Conservation (phyloP, 257 asterid species). For the Striga asiatica region DNA sequence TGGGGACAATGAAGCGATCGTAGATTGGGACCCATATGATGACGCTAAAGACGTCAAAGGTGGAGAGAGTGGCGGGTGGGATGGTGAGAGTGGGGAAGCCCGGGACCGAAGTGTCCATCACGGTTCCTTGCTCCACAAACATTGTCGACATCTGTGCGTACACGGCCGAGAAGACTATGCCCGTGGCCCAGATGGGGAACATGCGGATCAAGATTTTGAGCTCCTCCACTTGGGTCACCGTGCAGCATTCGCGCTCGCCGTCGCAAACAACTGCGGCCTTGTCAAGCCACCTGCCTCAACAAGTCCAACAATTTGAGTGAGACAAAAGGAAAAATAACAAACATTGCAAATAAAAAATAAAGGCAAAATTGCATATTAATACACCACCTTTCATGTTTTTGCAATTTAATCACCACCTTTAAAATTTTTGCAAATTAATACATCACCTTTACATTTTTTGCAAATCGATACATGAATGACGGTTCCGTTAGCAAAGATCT, state of each 20-base stretch:
- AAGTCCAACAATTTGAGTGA: too few relatives aligned
- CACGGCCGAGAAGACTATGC: conserved; percentile 78
- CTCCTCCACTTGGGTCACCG: conserved; percentile 86
- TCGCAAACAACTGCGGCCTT: conserved; percentile 62
- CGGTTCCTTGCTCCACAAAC: conserved; percentile 93
- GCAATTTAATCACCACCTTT: too few relatives aligned
- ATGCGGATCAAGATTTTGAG: conserved; percentile 72
- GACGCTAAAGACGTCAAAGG: conserved; percentile 72
- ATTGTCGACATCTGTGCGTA: conserved; percentile 84
- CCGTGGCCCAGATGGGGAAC: conserved; percentile 95
- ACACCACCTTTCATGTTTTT: too few relatives aligned
- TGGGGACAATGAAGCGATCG: conserved; percentile 63
- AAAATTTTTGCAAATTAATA: too few relatives aligned
- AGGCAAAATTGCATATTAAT: too few relatives aligned
- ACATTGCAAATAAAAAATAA: too few relatives aligned
- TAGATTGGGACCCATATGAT: conserved; percentile 84
- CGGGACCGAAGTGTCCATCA: conserved; percentile 87
- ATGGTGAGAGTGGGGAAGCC: conserved; percentile 66
- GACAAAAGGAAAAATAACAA: too few relatives aligned
- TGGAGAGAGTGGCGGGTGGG: conserved; percentile 84
- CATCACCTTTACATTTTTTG: too few relatives aligned
- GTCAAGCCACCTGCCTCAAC: conserved; percentile 62
- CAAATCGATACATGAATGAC: too few relatives aligned
- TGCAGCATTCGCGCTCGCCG: conserved; percentile 45
- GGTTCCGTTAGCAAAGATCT: too few relatives aligned